A percentile compares a stretch with the other conserved stretches of the same genome.
Evolutionary conservation across 208 protist genomes (phyloP).

Genomic region (Lotmaria passim): DNA sequence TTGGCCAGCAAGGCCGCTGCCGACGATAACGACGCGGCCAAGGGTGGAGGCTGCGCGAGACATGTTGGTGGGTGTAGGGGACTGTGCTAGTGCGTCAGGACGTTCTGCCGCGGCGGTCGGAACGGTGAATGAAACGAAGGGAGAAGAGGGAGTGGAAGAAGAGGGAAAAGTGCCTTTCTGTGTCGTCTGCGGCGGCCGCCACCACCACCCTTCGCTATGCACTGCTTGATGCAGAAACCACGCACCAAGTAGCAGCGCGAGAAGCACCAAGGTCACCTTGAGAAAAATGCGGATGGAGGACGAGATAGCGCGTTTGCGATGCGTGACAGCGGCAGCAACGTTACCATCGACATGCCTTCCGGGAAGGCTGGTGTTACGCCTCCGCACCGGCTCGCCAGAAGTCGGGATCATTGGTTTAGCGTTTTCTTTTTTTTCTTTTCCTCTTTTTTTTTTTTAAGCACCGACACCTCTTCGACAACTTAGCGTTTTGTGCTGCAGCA

Average conservation of each 20-base stretch:
- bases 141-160: slow-evolving; percentile 2
- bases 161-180: slow-evolving; percentile 11
- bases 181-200: neutral
- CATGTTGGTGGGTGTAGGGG: slow-evolving; percentile 43
- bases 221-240: slow-evolving; percentile 2
- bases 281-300: slow-evolving; percentile 1
- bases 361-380: slow-evolving; percentile 20
- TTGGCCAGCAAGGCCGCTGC: slow-evolving; percentile 81
- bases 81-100: slow-evolving; percentile 39
- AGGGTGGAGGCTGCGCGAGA: slow-evolving; percentile 48
- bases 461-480: too few species aligned
- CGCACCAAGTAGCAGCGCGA: slow-evolving; percentile 19
- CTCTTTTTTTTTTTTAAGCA: neutral
- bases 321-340: neutral
- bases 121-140: slow-evolving; percentile 5
- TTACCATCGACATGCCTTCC: neutral
- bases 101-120: slow-evolving; percentile 26
- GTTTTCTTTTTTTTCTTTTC: neutral
- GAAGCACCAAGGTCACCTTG: slow-evolving; percentile 13
- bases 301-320: neutral
- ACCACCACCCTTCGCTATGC: slow-evolving; percentile 6
- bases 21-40: slow-evolving; percentile 77
- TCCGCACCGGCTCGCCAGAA: slow-evolving; percentile 15
- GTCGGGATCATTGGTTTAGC: slow-evolving; percentile 8
- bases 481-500: too few species aligned